Evolutionary conservation across 345 rosid genomes (phyloP).

Genomic region (Balakata baccata): DNA sequence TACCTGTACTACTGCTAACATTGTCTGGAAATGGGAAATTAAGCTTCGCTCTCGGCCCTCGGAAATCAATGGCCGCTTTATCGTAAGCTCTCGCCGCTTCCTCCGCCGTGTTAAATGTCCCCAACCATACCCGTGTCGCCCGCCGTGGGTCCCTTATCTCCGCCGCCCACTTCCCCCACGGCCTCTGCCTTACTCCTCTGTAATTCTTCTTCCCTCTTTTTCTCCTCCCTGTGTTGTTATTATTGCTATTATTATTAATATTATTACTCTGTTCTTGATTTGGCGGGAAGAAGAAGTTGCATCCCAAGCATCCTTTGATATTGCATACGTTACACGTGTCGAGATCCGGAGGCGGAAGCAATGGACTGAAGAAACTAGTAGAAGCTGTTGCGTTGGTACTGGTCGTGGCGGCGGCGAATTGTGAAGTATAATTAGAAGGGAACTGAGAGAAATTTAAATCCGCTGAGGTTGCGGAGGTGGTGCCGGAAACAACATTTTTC

Average conservation of each 20-base stretch:
- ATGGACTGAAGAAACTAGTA: neutral
- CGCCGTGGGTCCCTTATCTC: constrained; percentile 88
- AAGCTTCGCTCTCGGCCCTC: constrained; percentile 47
- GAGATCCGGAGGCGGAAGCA: constrained; percentile 27
- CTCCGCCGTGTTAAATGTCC: constrained; percentile 83
- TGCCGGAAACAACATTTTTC: constrained; percentile 33
- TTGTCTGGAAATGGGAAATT: constrained; percentile 57
- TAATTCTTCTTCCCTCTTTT: constrained; percentile 56
- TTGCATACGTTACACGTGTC: constrained; percentile 63
- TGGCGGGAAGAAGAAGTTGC: constrained; percentile 72
- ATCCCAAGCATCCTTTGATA: constrained; percentile 69
- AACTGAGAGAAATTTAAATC: neutral
- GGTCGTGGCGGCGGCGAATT: constrained; percentile 4
- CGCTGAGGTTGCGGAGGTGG: neutral
- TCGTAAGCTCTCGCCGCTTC: constrained; percentile 96
- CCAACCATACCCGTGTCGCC: constrained; percentile 86
- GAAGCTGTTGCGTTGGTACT: neutral
- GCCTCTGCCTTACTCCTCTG: constrained; percentile 97
- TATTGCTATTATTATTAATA: neutral
- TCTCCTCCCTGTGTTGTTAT: constrained; percentile 21
- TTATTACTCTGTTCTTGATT: constrained; percentile 21
- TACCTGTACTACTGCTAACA: neutral
- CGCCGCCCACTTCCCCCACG: constrained; percentile 98
- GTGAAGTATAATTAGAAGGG: neutral
- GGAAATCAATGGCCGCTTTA: constrained; percentile 55